Percentiles rank a stretch among this genome's conserved stretches.
phyloP scores from a whole-genome alignment of 805 yeast genomes.

The Kregervanrija delftensis region DNA sequence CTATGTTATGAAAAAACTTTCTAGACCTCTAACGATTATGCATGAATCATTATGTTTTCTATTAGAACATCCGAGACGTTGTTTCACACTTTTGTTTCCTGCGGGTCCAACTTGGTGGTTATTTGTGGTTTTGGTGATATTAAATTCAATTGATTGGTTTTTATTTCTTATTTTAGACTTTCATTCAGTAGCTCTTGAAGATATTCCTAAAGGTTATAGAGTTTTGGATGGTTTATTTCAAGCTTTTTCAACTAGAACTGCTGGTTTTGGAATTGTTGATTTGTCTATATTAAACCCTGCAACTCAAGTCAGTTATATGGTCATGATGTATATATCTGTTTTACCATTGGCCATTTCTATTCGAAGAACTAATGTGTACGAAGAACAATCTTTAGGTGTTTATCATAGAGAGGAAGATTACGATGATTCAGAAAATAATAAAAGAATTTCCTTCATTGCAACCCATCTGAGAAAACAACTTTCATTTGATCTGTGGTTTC shows the following conservation, averaged over 20 bases:
- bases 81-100: conserved; percentile 89
- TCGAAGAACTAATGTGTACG: conserved; percentile 95
- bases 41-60: conserved; percentile 80
- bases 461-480: conserved; percentile 87
- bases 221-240: conserved; percentile 82
- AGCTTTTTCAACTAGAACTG: conserved; percentile 89
- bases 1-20: conserved; percentile 66
- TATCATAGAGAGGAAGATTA: conserved; percentile 33
- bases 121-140: conserved; percentile 57
- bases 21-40: conserved; percentile 56
- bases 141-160: conserved; percentile 74
- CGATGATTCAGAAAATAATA: conserved; percentile 31
- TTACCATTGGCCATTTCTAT: conserved; percentile 94
- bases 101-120: conserved; percentile 95
- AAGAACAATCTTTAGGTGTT: conserved; percentile 95
- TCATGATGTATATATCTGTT: conserved; percentile 98
- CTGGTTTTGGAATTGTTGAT: conserved; percentile 77
- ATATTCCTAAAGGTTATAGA: conserved; percentile 58
- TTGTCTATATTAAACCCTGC: conserved; percentile 75
- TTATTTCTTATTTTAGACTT: conserved; percentile 76
- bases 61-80: conserved; percentile 93
- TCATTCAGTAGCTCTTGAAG: conserved; percentile 41
- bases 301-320: conserved; percentile 84
- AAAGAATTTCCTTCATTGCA: conserved; percentile 61
- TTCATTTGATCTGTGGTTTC: conserved; percentile 92